Base-by-base conservation (phyloP, 2,329 filamentous ascomycete species). In the Onygenales sp. region DNA sequence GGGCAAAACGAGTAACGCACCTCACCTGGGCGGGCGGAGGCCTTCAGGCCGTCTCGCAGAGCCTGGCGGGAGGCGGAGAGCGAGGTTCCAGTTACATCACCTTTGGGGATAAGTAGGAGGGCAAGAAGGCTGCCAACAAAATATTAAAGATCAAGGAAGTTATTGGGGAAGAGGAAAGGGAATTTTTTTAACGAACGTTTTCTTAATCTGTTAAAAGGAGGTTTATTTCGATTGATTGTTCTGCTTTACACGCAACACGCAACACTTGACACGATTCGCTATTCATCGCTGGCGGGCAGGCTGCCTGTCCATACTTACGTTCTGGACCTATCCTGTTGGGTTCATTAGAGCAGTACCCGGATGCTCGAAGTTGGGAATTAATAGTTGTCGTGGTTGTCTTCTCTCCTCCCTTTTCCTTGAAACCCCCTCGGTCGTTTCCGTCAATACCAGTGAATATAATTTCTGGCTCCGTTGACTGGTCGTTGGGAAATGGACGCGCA, bases 401-500 rank as follows among this genome's bases (percentile, higher is more conserved):
- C 10, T 34, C 36, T n/a, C 34, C 34, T 6, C n/a, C 17, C 34
- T 17, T 37, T 48, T 21, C 40, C 37, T n/a, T 13, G 36, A 32
- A 42, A 33, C 11, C 36, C 17, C 6, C 39, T 42, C 36, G 11
- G 27, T 14, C 37, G 42, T 32, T 27, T 46, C 17, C 27, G 9
- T 11, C 48, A n/a, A 36, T 17, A 11, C 14, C 32, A 34, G 48
- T 42, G 48, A 33, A 21, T 42, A 14, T 13, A 13, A 42, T 27
- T 48, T 48, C 14, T 17, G 37, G 17, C 14, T 39, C 17, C 14
- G 51, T 52, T 21, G 42, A n/a, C 27, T 42, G 42, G 8, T 17
- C 36, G 36, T 44, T 57, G 60, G 62, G 56, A 58, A 27, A 84
- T 84, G 82, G 81, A 84, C 76, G 78, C 80, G 59, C 80, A 83